Conservation (phyloP, 2,329 filamentous ascomycete genomes). For the Fusarium goolgardi region DNA sequence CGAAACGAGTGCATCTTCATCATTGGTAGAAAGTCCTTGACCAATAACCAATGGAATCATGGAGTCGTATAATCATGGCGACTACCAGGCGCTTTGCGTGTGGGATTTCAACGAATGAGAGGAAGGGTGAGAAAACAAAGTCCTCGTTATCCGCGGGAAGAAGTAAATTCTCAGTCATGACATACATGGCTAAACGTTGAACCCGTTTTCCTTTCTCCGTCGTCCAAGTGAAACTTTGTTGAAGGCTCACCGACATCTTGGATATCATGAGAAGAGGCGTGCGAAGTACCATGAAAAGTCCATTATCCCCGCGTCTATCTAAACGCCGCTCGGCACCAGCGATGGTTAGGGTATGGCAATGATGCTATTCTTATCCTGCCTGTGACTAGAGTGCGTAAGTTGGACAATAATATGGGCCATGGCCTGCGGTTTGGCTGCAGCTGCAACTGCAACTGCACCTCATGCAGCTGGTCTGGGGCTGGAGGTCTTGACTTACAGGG, state of each 20-base stretch:
- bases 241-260: slow-evolving; percentile 1
- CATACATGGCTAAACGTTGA: slow-evolving; percentile 23
- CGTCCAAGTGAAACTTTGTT: not conserved
- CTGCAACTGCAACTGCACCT: slow-evolving; percentile 29
- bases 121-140: not conserved
- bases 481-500: slow-evolving; percentile 18
- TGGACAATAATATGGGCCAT: slow-evolving; percentile 15
- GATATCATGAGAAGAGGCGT: slow-evolving; percentile 8
- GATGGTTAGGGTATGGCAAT: slow-evolving; percentile 3
- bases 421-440: slow-evolving; percentile 23
- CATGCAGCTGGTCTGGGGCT: slow-evolving; percentile 40
- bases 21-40: slow-evolving; percentile 44
- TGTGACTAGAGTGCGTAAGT: not conserved
- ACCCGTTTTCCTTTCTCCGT: not conserved
- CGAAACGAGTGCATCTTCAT: slow-evolving; percentile 38
- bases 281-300: slow-evolving; percentile 2
- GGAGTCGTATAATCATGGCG: slow-evolving; percentile 24
- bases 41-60: slow-evolving; percentile 37
- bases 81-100: slow-evolving; percentile 42
- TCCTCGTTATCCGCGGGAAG: slow-evolving; percentile 14
- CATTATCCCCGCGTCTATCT: slow-evolving; percentile 33
- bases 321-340: slow-evolving; percentile 34
- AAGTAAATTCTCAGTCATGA: slow-evolving; percentile 25
- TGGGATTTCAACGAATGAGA: slow-evolving; percentile 41
- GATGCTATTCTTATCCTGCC: slow-evolving; percentile 41